A percentile compares a stretch with the other conserved stretches of the same genome.
phyloP scores from a whole-genome alignment of 768 basidiomycete species.

The Chalciporus chontae region DNA sequence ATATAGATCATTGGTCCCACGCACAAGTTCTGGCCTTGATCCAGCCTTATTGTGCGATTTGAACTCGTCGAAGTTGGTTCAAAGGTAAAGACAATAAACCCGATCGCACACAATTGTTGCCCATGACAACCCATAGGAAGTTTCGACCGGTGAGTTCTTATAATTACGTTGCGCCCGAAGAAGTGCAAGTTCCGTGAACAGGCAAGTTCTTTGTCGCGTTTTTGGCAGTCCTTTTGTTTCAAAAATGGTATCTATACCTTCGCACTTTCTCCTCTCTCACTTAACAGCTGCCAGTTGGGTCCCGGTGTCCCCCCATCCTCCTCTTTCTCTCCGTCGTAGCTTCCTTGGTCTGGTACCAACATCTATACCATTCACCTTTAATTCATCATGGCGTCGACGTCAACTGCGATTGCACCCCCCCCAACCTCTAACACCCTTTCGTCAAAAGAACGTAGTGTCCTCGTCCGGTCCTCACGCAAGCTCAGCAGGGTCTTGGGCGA shows the following conservation, averaged over 20 bases:
- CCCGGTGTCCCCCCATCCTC: slow-evolving; percentile 10
- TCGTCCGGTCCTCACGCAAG: slow-evolving; percentile 57
- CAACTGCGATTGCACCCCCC: slow-evolving; percentile 25
- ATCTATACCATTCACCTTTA: slow-evolving; percentile 4
- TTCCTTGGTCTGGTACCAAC: slow-evolving; percentile 29
- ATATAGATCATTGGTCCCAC: too few relatives aligned
- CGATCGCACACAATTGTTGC: not conserved
- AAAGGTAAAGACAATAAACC: slow-evolving; percentile 8
- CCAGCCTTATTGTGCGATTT: too few relatives aligned
- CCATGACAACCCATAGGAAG: not conserved
- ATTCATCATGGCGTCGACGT: slow-evolving; percentile 5
- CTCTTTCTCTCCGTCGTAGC: not conserved
- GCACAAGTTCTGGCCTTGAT: too few relatives aligned
- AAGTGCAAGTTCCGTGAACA: not conserved
- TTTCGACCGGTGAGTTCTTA: too few relatives aligned
- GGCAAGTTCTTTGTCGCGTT: not conserved
- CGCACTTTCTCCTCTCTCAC: slow-evolving; percentile 9
- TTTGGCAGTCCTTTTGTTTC: slow-evolving; percentile 24
- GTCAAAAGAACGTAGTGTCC: slow-evolving; percentile 47
- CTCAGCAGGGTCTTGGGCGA: slow-evolving; percentile 55
- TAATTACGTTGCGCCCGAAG: not conserved
- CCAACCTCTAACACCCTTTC: slow-evolving; percentile 58
- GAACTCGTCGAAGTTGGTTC: too few relatives aligned
- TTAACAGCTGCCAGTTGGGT: slow-evolving; percentile 10
- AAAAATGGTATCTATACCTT: slow-evolving; percentile 7